Base-by-base conservation (phyloP, 202 grass and related monocot genomes). In the Hordeum pubiflorum region DNA sequence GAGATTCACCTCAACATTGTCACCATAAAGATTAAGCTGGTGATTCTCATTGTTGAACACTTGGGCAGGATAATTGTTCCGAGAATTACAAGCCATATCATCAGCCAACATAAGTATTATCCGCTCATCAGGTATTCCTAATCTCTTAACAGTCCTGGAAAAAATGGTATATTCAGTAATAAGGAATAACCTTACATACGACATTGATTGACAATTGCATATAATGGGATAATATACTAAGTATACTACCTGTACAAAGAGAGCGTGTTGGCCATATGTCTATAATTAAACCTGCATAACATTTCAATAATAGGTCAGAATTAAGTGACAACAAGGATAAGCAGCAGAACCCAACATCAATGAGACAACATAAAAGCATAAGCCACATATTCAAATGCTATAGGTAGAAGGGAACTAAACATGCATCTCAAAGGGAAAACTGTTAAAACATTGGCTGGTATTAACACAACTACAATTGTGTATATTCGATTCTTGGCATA, bases 41-140 rank as follows among this genome's bases (percentile, higher is more conserved):
- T 99, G 97, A 81, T 99, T 99, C 84, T 93, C 97, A 82, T 99
- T 96, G 75, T 99, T 99, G 81, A 99, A 99, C 78, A 99, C 97
- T 85, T 96, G 97, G 27, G 97, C 97, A 82, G 97, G 97, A 74
- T 91, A 96, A 75, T 82, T 99, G 79, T 96, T 99, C 83, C 97
- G 90, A 15, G 93, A 73, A 66, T 99, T 99, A 75, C 97, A 96
- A 44, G 91, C 97, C 89, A 99, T 99, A 75, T 99, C 97, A 77
- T 99, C 97, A n/a, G 93, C 97, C 80, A 99, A 82, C 97, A 99
- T 99, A 72, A 96, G 93, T 90, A 99, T 93, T 80, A 99, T 99
- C 71, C 92, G 67, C 79, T 99, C 91, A 11, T 99, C 91, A 73
- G 97, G 97, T 85, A 99, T 99, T 60, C 97, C 97, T 80, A 99